Evolutionary conservation across 2,329 filamentous ascomycete species (phyloP).

Genomic region (Scedosporium minutisporum): DNA sequence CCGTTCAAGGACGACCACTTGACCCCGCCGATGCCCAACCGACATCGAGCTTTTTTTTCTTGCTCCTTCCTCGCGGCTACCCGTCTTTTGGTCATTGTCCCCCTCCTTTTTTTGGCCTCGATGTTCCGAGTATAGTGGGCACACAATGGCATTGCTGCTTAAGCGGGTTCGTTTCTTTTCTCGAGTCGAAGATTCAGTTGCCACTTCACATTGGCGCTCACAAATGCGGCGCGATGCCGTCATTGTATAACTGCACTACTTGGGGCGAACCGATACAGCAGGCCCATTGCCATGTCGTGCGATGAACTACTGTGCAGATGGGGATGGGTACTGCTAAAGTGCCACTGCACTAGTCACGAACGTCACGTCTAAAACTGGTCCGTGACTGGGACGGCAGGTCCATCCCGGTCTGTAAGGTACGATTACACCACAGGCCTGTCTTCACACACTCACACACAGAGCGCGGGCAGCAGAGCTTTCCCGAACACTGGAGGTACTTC

Average conservation of each 20-base stretch:
- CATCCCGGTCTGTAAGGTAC: slow-evolving; percentile 1
- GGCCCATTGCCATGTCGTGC: background rate
- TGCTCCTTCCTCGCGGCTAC: background rate
- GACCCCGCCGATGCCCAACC: slow-evolving; percentile 7
- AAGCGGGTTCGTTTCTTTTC: background rate
- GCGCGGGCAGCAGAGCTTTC: background rate
- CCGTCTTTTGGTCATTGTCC: background rate
- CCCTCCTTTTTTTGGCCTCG: background rate
- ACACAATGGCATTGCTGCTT: background rate
- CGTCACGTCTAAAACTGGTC: background rate
- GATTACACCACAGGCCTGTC: background rate
- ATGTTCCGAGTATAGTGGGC: background rate
- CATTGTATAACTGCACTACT: background rate
- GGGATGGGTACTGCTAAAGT: background rate
- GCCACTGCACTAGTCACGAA: background rate
- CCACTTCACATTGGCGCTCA: background rate
- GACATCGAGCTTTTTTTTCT: background rate
- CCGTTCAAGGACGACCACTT: slow-evolving; percentile 2
- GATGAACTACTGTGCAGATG: background rate
- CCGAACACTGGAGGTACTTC: background rate
- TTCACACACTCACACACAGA: background rate
- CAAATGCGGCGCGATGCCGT: background rate
- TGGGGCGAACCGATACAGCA: background rate
- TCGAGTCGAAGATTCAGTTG: background rate
- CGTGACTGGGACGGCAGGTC: slow-evolving; percentile 1